These are phyloP conservation scores for Narthecium ossifragum DNA, from an alignment of 106 monocot species.

Conservation along the genomic window DNA sequence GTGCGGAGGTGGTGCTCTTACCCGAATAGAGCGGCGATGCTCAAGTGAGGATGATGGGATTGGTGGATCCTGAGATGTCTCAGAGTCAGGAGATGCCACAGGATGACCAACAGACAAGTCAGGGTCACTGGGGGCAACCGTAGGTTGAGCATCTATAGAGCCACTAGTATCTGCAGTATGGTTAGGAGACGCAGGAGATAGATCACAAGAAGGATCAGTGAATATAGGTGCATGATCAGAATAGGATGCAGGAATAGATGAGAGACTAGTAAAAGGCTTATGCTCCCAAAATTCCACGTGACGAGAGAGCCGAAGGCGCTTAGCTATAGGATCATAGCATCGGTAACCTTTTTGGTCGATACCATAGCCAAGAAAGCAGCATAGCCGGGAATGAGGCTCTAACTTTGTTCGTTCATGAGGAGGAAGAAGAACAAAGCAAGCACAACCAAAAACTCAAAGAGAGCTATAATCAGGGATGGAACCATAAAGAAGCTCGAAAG, in stretches of 20 bases:
- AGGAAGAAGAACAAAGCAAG: neutral
- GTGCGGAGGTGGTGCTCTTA: neutral
- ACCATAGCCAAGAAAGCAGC: neutral
- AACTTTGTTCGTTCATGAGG: neutral
- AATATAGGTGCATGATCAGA: neutral
- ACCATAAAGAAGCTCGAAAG: neutral
- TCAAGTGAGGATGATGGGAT: too few relatives aligned
- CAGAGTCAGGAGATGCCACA: neutral
- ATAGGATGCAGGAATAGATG: neutral
- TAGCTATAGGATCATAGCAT: neutral
- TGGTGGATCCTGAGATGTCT: too few relatives aligned
- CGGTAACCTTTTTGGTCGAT: neutral
- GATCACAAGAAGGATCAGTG: neutral
- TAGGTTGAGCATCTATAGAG: neutral
- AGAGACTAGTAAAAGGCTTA: neutral
- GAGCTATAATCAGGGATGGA: neutral
- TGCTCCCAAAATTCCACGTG: neutral
- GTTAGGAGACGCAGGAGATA: neutral
- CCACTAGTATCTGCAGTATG: neutral
- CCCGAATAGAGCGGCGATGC: neutral
- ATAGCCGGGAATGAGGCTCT: neutral
- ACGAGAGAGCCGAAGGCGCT: too few relatives aligned
- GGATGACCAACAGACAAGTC: neutral
- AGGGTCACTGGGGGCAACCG: neutral
- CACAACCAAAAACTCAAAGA: neutral